Conservation (phyloP, 2,329 filamentous ascomycete genomes). For the Zasmidium cellare region DNA sequence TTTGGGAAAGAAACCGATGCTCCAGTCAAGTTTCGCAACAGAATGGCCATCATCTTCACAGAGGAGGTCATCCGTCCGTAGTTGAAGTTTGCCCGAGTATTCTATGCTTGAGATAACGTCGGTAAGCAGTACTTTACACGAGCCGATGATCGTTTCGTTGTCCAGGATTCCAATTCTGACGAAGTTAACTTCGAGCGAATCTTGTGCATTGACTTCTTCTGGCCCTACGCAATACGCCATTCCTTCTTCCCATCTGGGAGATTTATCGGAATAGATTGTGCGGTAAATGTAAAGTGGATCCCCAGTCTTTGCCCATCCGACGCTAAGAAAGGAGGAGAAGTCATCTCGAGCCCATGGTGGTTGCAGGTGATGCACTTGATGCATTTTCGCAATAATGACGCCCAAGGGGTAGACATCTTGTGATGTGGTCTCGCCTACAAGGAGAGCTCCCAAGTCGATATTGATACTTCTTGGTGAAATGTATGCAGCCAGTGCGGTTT, state of each 20-base stretch:
- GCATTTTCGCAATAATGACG: neutral
- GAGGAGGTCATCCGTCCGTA: neutral
- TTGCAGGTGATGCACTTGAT: neutral
- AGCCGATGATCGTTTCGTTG: neutral
- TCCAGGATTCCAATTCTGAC: neutral
- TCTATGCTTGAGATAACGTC: neutral
- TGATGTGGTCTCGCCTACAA: neutral
- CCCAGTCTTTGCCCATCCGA: neutral
- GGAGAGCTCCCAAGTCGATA: neutral
- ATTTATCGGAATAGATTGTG: neutral
- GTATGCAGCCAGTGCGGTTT: neutral
- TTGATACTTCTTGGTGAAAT: neutral
- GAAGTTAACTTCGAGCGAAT: neutral
- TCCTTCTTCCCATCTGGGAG: neutral
- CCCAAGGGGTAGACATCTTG: neutral
- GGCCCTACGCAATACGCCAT: neutral
- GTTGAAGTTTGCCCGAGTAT: neutral
- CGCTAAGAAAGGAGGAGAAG: neutral
- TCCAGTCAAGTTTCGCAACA: slow-evolving; percentile 2
- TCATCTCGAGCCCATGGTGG: neutral
- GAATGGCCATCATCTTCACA: neutral
- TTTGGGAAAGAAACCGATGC: neutral
- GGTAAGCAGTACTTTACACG: neutral
- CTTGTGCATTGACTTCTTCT: neutral
- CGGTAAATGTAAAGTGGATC: slow-evolving; percentile 3